A percentile compares a stretch with the other conserved stretches of the same genome.
Evolutionary conservation across 2,329 filamentous ascomycete species (phyloP).

Genomic region (Botrytis pseudocinerea): DNA sequence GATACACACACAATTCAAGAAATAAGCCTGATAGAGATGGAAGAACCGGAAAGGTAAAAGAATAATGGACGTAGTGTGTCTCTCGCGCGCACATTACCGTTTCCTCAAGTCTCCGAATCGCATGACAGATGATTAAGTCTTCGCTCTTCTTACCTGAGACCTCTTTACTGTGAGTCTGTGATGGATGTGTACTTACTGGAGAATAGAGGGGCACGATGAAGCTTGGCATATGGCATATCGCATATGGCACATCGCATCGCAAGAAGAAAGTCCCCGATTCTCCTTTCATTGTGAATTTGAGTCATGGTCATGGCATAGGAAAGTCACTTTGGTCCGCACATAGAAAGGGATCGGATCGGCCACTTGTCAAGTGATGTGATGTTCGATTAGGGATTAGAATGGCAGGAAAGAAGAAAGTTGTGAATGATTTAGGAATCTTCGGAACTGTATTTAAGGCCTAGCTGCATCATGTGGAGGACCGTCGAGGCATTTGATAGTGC

Average conservation of each 20-base stretch:
- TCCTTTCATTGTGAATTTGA: not conserved
- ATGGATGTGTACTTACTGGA: not conserved
- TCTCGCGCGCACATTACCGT: not conserved
- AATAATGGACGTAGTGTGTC: not conserved
- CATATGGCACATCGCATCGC: not conserved
- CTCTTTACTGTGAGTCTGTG: not conserved
- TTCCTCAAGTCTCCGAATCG: not conserved
- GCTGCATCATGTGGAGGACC: conserved; percentile 6
- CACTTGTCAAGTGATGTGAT: conserved; percentile 4
- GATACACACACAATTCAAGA: not conserved
- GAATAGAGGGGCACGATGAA: conserved; percentile 13
- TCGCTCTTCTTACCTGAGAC: not conserved
- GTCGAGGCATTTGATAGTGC: not conserved
- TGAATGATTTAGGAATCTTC: not conserved
- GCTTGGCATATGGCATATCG: conserved; percentile 4
- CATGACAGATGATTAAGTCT: not conserved
- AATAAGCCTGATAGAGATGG: not conserved
- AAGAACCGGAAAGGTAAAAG: not conserved
- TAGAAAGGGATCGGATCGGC: not conserved
- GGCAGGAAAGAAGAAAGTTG: not conserved
- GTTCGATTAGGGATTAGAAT: not conserved
- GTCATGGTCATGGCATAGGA: not conserved
- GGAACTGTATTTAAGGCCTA: not conserved
- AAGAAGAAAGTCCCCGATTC: not conserved
- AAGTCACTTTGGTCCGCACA: not conserved